Percentiles rank a stretch among this genome's conserved stretches.
phyloP scores from a whole-genome alignment of 2,329 filamentous ascomycete genomes.

The Ambrosiella beaveri region DNA sequence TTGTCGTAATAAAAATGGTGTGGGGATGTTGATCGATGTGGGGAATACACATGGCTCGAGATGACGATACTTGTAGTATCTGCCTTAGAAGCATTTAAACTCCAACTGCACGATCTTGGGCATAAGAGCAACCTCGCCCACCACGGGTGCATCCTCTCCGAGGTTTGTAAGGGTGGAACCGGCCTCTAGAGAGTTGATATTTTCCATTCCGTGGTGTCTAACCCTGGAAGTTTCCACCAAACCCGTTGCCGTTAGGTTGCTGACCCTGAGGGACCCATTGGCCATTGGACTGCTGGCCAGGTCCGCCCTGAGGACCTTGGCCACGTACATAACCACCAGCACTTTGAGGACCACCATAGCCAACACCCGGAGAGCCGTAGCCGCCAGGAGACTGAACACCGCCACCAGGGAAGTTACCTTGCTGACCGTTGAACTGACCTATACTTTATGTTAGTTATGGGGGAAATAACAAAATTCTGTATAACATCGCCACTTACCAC shows the following conservation, averaged over 20 bases:
- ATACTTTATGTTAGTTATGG: slow-evolving; percentile 14
- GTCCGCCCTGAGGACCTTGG: slow-evolving; percentile 30
- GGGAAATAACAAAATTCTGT: slow-evolving; percentile 19
- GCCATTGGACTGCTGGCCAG: slow-evolving; percentile 33
- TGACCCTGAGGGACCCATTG: slow-evolving; percentile 32
- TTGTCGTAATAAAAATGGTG: not conserved
- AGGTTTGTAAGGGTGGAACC: not conserved
- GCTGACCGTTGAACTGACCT: slow-evolving; percentile 46
- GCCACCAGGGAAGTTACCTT: slow-evolving; percentile 46
- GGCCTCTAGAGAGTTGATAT: not conserved
- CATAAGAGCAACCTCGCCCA: not conserved
- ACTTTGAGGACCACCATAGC: slow-evolving; percentile 54
- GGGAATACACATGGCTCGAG: not conserved
- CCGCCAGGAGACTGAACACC: slow-evolving; percentile 40
- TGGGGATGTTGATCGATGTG: slow-evolving; percentile 5
- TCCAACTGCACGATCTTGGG: too few species aligned
- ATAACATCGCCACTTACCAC: slow-evolving; percentile 37
- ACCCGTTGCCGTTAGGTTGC: slow-evolving; percentile 29
- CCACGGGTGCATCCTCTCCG: not conserved
- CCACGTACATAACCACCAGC: slow-evolving; percentile 75
- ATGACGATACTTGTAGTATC: too few species aligned
- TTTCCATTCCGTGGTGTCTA: slow-evolving; percentile 20
- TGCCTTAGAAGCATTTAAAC: too few species aligned
- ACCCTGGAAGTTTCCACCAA: slow-evolving; percentile 43
- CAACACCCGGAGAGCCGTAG: slow-evolving; percentile 51